Evolutionary conservation across 2,329 filamentous ascomycete species (phyloP).

Genomic region (Trichoderma endophyticum): DNA sequence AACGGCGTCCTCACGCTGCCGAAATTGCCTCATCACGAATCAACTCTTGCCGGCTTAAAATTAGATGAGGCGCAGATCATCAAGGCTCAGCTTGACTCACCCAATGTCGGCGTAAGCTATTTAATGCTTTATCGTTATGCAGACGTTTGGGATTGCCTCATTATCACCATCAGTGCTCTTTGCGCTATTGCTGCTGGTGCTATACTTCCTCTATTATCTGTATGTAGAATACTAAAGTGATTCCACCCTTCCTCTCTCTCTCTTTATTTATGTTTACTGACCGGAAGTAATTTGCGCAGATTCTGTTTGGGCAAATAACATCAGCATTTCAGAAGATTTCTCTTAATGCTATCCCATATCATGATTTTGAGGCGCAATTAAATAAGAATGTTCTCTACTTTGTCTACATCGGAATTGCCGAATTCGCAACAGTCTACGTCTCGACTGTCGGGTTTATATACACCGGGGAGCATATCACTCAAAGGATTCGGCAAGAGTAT

Average conservation of each 20-base stretch:
- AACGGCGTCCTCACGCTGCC: not conserved
- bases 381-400: not conserved
- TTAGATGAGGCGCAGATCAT: not conserved
- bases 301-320: not conserved
- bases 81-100: not conserved
- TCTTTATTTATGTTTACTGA: not conserved
- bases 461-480: slow-evolving; percentile 34
- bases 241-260: not conserved
- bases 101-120: not conserved
- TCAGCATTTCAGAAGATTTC: not conserved
- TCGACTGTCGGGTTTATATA: not conserved
- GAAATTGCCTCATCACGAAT: not conserved
- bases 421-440: not conserved
- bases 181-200: not conserved
- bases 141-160: not conserved
- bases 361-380: not conserved
- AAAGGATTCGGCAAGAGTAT: slow-evolving; percentile 40
- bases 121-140: not conserved
- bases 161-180: not conserved
- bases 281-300: not conserved
- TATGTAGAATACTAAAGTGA: not conserved
- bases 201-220: not conserved
- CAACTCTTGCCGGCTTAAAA: not conserved
- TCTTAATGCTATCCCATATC: not conserved
- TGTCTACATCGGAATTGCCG: not conserved